Percentiles rank a stretch among this genome's conserved stretches.
These are phyloP conservation scores for Umbelopsis vinacea DNA, from an alignment of 192 early-diverging fungal species.

Conservation along the genomic window DNA sequence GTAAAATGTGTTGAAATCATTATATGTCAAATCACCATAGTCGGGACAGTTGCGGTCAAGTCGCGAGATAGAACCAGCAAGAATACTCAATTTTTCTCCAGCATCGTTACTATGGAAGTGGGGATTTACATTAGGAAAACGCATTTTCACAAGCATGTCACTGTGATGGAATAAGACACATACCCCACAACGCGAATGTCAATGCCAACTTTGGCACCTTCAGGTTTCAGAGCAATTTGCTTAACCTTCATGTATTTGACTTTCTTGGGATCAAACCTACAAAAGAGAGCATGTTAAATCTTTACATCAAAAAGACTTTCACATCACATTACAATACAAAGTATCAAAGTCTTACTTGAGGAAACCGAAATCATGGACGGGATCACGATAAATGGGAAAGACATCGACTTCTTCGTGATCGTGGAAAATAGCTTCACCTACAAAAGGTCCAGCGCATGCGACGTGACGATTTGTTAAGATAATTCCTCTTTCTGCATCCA, in stretches of 20 bases:
- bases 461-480: conserved; percentile 77
- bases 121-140: background rate
- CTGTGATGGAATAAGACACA: background rate
- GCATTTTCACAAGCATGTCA: background rate
- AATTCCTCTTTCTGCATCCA: conserved; percentile 70
- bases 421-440: conserved; percentile 79
- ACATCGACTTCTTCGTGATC: conserved; percentile 83
- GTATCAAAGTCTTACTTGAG: conserved; percentile 46
- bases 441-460: conserved; percentile 81
- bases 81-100: conserved; percentile 80
- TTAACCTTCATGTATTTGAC: conserved; percentile 75
- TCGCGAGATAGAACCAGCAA: conserved; percentile 81
- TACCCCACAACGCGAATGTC: conserved; percentile 72
- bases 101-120: conserved; percentile 69
- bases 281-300: background rate
- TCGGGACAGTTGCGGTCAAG: conserved; percentile 82
- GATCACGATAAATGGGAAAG: conserved; percentile 71
- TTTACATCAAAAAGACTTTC: background rate
- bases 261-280: conserved; percentile 70
- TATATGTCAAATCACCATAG: conserved; percentile 78
- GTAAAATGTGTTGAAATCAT: conserved; percentile 64
- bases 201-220: conserved; percentile 75
- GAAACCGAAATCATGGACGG: conserved; percentile 81
- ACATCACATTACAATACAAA: background rate
- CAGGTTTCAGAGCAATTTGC: conserved; percentile 68